Conservation (phyloP, 345 rosid genomes). For the Eucalyptus sp. region DNA sequence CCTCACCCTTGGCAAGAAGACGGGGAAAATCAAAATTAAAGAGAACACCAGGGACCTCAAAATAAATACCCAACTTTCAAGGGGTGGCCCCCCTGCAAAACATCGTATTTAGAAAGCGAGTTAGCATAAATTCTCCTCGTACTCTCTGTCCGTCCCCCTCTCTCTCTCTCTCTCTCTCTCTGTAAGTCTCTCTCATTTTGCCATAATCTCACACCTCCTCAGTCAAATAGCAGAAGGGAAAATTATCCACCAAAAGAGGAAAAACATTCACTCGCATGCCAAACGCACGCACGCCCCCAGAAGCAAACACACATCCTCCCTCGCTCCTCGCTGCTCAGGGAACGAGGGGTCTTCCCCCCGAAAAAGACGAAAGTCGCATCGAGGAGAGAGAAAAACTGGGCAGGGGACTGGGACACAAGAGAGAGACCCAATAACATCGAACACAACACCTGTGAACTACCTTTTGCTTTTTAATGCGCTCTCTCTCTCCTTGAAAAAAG, state of each 20-base stretch:
- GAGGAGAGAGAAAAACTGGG: background rate
- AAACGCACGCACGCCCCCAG: background rate
- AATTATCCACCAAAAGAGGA: background rate
- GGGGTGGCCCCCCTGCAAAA: background rate
- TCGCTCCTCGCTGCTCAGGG: background rate
- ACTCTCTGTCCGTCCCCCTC: background rate
- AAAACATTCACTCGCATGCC: background rate
- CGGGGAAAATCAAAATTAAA: background rate
- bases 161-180: background rate
- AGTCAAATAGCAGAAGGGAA: background rate
- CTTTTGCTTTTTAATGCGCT: conserved; percentile 51
- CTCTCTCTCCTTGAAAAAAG: background rate
- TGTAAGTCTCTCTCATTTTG: background rate
- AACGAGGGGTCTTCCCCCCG: background rate
- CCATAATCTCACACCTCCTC: background rate
- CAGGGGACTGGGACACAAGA: background rate
- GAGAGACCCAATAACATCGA: background rate
- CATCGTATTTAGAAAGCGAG: background rate
- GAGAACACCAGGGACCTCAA: background rate
- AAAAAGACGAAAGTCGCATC: background rate
- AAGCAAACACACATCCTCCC: background rate
- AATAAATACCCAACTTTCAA: background rate
- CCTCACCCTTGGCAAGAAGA: background rate
- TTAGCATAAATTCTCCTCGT: background rate
- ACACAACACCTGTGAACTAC: background rate